Conservation (phyloP, 2,329 filamentous ascomycete species). For the Diaporthe batatas region DNA sequence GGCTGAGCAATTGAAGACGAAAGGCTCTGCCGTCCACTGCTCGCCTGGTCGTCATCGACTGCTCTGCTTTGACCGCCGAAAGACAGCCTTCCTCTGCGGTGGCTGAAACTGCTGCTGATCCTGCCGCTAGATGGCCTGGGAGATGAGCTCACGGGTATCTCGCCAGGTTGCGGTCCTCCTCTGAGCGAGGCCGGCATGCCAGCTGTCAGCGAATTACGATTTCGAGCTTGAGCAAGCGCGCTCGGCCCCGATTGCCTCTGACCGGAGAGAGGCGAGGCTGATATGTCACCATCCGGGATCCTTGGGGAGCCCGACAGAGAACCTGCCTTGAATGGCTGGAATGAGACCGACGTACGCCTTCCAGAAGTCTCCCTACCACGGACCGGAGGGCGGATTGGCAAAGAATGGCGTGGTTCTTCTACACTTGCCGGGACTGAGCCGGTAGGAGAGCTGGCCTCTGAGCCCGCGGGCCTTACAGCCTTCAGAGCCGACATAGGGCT, state of each 20-base stretch:
- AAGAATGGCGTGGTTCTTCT: constrained; percentile 64
- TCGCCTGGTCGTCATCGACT: constrained; percentile 78
- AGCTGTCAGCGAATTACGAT: constrained; percentile 79
- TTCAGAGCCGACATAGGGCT: constrained; percentile 89
- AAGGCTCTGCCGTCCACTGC: constrained; percentile 84
- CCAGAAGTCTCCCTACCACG: constrained; percentile 66
- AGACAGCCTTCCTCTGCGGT: constrained; percentile 83
- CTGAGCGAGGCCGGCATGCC: constrained; percentile 81
- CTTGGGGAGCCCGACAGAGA: constrained; percentile 90
- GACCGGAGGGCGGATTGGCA: constrained; percentile 58
- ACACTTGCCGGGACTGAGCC: constrained; percentile 63
- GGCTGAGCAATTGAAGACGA: constrained; percentile 78
- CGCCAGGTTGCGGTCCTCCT: constrained; percentile 73
- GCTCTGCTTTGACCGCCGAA: constrained; percentile 78
- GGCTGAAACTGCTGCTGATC: constrained; percentile 95
- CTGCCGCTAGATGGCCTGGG: constrained; percentile 84
- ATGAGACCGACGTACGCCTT: constrained; percentile 86
- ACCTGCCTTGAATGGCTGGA: constrained; percentile 96
- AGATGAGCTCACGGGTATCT: constrained; percentile 79
- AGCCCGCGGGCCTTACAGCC: constrained; percentile 73
- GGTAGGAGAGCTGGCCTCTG: constrained; percentile 72
- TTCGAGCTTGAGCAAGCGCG: constrained; percentile 71
- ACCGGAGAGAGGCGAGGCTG: constrained; percentile 68
- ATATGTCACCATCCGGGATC: constrained; percentile 62
- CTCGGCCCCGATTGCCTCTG: constrained; percentile 62